Evolutionary conservation across 2,329 filamentous ascomycete species (phyloP), one percentile per base, ranked within the genome.

Genomic region (Cladophialophora bantiana): DNA sequence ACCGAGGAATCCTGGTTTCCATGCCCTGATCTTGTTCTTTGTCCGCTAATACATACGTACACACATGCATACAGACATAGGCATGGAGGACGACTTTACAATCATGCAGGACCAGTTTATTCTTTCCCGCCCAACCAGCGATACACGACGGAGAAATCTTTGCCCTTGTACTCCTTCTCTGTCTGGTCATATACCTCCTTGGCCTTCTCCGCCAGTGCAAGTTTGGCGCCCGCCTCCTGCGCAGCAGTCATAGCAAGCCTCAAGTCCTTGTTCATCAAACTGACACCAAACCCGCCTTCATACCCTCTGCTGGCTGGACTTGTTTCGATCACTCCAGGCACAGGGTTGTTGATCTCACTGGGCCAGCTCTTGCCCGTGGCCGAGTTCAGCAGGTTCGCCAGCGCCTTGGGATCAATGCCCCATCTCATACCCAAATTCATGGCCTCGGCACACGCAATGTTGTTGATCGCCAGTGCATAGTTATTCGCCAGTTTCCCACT

Each of bases 301-400:
- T 93, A 99, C 62, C 90, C 93, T 64, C 90, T 84, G 62, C 84
- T 86, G 0, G 93, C 90, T 0, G 94, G 93, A 1, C 92, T 87
- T 0, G 85, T 87, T 68, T 90, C 88, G 26, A 94, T 85, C 0
- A 97, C 93, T 13, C 93, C 94, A 10, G 89, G 89, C 2, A 98
- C 93, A 0, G 95, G 95, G 76, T 98, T 98, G 80, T 99, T 99
- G 69, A 96, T 83, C 80, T 97, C 94, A 74, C 90, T 95, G 0
- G 94, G 93, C 95, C 95, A 99, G 84, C 94, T 98, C 71, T 85
- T 88, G n/a, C 95, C 95, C 0, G 94, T 97, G 73, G 92, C 95
- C 3, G 91, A 90, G 77, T 97, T 98, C 82, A 99, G 92, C 78
- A 99, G 88, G 59, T 89, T 88, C 0, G 92, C 91, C 1, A 99